A percentile compares a stretch with the other conserved stretches of the same genome.
These are phyloP conservation scores for Apiotrichum laibachii DNA, from an alignment of 1,284 basidiomycete species.

Conservation along the genomic window DNA sequence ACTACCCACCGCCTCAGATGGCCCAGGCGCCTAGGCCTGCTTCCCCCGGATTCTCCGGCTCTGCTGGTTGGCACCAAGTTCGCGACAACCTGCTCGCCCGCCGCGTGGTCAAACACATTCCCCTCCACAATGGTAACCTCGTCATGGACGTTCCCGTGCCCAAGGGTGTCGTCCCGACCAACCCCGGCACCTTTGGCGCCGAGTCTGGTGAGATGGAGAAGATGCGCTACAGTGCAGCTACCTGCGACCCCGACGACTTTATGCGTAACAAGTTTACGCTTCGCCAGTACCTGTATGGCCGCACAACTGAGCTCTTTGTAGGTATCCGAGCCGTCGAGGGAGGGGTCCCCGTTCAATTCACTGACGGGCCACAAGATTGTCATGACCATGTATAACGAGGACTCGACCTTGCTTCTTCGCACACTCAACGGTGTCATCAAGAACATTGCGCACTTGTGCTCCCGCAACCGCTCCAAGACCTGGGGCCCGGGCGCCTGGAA, in stretches of 20 bases:
- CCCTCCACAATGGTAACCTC: slow-evolving; percentile 76
- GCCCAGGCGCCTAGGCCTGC: slow-evolving; percentile 14
- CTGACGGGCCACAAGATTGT: slow-evolving; percentile 59
- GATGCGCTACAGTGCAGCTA: slow-evolving; percentile 61
- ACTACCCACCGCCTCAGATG: slow-evolving; percentile 15
- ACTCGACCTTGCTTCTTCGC: slow-evolving; percentile 75
- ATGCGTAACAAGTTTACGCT: slow-evolving; percentile 65
- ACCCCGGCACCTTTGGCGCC: slow-evolving; percentile 48
- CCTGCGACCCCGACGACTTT: slow-evolving; percentile 58
- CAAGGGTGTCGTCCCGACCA: slow-evolving; percentile 68
- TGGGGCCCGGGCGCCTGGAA: slow-evolving; percentile 95
- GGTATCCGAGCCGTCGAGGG: slow-evolving; percentile 11
- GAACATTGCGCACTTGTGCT: slow-evolving; percentile 80
- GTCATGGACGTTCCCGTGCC: slow-evolving; percentile 78
- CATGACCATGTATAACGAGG: slow-evolving; percentile 95
- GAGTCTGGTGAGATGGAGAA: slow-evolving; percentile 75
- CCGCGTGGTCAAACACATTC: slow-evolving; percentile 70
- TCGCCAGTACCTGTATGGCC: slow-evolving; percentile 75
- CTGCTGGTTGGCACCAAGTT: slow-evolving; percentile 41
- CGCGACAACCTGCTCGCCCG: slow-evolving; percentile 39
- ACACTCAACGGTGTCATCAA: slow-evolving; percentile 94
- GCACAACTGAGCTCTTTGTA: slow-evolving; percentile 81
- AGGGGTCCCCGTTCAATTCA: background rate
- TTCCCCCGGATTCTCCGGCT: slow-evolving; percentile 30
- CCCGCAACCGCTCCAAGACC: slow-evolving; percentile 75